Evolutionary conservation across 768 basidiomycete species (phyloP), one percentile per base, ranked within the genome.

Genomic region (Nidularia sp.): DNA sequence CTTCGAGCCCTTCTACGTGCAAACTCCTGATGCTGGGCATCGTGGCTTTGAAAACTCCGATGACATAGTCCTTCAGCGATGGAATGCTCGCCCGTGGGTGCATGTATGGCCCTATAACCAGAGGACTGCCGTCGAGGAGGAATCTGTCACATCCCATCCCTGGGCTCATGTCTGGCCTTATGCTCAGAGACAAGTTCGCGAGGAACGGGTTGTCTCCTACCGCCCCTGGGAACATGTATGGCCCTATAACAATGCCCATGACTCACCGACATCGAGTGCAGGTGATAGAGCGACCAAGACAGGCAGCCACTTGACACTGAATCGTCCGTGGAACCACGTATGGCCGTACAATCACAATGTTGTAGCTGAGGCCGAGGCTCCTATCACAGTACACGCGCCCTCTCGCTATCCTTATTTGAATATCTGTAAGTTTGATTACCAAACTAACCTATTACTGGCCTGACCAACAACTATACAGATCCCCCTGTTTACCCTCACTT

Each of bases 11-110:
- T 69, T 63, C 52, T 63, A 68, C 48, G 64, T 74, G 7, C 63
- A 55, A 5, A 74, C 74, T 9, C 76, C 76, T 35, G 76, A 76
- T 55, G 65, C 62, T 6, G 76, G 66, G 4, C 68, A 73, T 52
- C 69, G 70, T 35, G 47, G 57, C 9, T 70, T 71, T 52, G 67
- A 72, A 35, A 54, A 60, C 18, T 45, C 44, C 44, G 22, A 25
- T 45, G 9, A 8, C 48, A 48, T 36, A 39, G 51, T 48, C 29
- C 18, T 39, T 39, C 36, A 39, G 36, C 36, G 15, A 39, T 15
- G 18, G 9, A 39, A 39, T 39, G 36, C 15, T 39, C 9, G 36
- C 36, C 15, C 15, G 36, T 39, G 36, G 69, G 36, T 48, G 6
- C 59, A 68, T 53, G 64, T 68, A 33, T 73, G 70, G 68, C 70